Conservation (phyloP, 768 basidiomycete species). For the Boletus rufocinnamomeus region DNA sequence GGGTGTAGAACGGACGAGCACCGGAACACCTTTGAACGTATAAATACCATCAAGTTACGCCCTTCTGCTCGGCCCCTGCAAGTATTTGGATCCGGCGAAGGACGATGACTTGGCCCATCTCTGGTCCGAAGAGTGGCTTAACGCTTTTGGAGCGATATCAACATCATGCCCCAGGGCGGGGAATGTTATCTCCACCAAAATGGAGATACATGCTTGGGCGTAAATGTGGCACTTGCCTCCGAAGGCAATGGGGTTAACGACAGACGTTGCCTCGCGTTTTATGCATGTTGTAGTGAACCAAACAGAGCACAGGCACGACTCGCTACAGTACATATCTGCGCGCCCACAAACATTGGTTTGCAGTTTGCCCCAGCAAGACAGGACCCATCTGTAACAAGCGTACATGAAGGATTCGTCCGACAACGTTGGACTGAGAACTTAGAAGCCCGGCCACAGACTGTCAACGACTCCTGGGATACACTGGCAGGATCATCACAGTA, state of each 20-base stretch:
- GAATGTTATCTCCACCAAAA: slow-evolving; percentile 1
- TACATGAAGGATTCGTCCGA: no score
- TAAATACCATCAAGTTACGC: not conserved
- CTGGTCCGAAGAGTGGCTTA: slow-evolving; percentile 1
- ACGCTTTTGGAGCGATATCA: not conserved
- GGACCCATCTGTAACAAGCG: not conserved
- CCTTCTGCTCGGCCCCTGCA: not conserved
- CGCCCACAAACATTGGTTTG: not conserved
- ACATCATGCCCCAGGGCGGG: not conserved
- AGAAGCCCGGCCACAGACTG: not conserved
- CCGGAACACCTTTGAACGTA: slow-evolving; percentile 9
- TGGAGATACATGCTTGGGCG: slow-evolving; percentile 10
- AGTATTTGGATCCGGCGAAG: slow-evolving; percentile 1
- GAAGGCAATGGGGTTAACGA: not conserved
- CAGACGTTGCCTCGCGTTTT: slow-evolving; percentile 14
- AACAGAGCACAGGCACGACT: slow-evolving; percentile 3
- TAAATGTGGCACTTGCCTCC: slow-evolving; percentile 1
- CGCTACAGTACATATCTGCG: not conserved
- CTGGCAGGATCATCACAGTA: no score
- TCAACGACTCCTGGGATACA: not conserved
- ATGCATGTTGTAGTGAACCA: slow-evolving; percentile 8
- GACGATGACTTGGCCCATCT: not conserved
- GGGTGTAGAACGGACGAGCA: slow-evolving; percentile 7
- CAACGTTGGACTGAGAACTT: not conserved
- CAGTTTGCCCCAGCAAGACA: not conserved